Evolutionary conservation across 192 early-diverging fungal genomes (phyloP).

Genomic region (Gonapodya sp.): DNA sequence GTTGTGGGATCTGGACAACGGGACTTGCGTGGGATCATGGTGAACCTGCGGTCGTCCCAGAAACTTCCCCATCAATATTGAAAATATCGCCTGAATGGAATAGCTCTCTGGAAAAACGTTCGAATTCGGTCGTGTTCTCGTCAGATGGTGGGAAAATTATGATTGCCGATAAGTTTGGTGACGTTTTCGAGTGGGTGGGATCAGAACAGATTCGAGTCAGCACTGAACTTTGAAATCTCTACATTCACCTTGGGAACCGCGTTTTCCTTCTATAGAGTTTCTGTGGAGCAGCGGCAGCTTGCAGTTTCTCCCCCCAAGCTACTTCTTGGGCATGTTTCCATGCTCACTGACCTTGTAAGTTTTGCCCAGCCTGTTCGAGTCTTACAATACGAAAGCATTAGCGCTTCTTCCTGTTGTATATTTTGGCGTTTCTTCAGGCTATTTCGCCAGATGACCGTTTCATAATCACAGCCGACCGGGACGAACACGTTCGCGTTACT

Average conservation of each 20-base stretch:
- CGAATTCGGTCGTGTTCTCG: conserved; percentile 64
- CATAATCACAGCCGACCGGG: conserved; percentile 87
- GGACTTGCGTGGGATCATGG: not conserved
- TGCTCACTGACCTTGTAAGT: conserved; percentile 83
- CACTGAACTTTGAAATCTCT: not conserved
- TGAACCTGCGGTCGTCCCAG: conserved; percentile 27
- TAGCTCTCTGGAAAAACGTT: conserved; percentile 55
- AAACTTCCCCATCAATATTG: not conserved
- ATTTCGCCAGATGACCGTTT: conserved; percentile 53
- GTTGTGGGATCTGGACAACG: conserved; percentile 48
- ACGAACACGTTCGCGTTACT: conserved; percentile 96
- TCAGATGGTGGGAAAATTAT: conserved; percentile 50
- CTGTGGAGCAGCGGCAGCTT: conserved; percentile 19
- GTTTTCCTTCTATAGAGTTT: not conserved
- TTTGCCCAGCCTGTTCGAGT: conserved; percentile 15
- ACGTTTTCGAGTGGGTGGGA: conserved; percentile 66
- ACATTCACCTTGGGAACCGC: not conserved
- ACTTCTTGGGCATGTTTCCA: conserved; percentile 87
- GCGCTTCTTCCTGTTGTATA: not conserved
- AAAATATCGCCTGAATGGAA: not conserved
- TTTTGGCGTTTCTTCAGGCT: conserved; percentile 17
- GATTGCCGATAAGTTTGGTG: conserved; percentile 92
- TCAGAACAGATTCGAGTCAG: not conserved
- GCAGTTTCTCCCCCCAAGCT: conserved; percentile 26
- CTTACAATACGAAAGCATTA: not conserved